phyloP scores from a whole-genome alignment of 345 rosid genomes.

The Ceriops tagal region DNA sequence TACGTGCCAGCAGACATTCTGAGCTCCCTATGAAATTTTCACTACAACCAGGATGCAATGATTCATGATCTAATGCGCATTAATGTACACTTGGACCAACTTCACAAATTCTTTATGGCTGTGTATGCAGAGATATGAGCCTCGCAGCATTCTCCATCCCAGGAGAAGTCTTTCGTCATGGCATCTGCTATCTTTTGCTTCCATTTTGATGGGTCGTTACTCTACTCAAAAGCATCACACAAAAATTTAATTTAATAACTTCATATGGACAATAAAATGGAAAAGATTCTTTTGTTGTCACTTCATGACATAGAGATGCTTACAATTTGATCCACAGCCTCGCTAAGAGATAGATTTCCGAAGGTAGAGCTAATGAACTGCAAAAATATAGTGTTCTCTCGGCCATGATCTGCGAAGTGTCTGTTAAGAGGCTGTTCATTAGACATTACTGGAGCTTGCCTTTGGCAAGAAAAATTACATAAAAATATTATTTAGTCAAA shows the following conservation, averaged over 20 bases:
- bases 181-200: slow-evolving; percentile 40
- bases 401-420: slow-evolving; percentile 29
- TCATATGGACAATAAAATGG: background rate
- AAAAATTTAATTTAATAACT: background rate
- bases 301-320: slow-evolving; percentile 21
- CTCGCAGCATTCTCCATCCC: slow-evolving; percentile 56
- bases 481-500: background rate
- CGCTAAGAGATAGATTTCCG: slow-evolving; percentile 44
- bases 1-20: background rate
- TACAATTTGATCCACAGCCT: slow-evolving; percentile 63
- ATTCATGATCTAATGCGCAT: no score
- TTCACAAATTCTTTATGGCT: slow-evolving; percentile 44
- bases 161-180: slow-evolving; percentile 65
- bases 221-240: slow-evolving; percentile 24
- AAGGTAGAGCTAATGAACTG: slow-evolving; percentile 44
- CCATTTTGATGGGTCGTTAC: slow-evolving; percentile 46
- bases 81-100: slow-evolving; percentile 6
- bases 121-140: slow-evolving; percentile 61
- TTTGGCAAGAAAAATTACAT: background rate
- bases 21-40: no score
- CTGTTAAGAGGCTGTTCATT: slow-evolving; percentile 19
- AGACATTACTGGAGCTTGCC: slow-evolving; percentile 7
- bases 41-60: no score
- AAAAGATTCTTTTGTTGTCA: slow-evolving; percentile 1
- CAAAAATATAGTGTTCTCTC: slow-evolving; percentile 30